These are phyloP conservation scores for Magnolia sinica DNA, from an alignment of 164 flowering plant genomes.

Conservation along the genomic window DNA sequence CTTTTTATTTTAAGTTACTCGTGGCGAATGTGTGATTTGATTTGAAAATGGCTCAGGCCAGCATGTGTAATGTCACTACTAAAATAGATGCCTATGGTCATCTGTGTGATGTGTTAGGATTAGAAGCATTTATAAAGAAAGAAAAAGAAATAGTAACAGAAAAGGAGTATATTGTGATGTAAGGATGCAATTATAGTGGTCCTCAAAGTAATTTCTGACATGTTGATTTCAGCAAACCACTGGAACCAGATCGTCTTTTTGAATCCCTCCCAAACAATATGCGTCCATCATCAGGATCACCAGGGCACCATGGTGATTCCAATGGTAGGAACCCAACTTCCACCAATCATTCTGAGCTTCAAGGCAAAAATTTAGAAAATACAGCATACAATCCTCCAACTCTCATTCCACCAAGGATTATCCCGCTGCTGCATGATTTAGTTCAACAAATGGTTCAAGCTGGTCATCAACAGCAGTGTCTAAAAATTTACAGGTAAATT, in stretches of 20 bases:
- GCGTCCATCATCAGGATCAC: conserved; percentile 72
- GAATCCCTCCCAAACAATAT: conserved; percentile 81
- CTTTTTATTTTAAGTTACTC: no score
- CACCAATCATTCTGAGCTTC: conserved; percentile 37
- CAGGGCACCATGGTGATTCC: conserved; percentile 43
- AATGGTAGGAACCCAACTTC: conserved; percentile 32
- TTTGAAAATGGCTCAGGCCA: no score
- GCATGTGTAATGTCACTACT: neutral
- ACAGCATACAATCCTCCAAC: conserved; percentile 72
- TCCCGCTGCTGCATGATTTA: conserved; percentile 82
- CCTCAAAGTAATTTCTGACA: conserved; percentile 1
- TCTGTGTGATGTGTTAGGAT: no score
- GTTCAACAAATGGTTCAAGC: conserved; percentile 84
- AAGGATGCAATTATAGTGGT: neutral
- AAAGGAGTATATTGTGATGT: neutral
- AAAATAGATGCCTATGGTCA: neutral
- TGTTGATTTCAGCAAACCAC: conserved; percentile 74
- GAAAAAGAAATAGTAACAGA: neutral
- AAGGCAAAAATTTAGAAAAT: conserved; percentile 40
- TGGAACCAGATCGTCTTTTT: conserved; percentile 91
- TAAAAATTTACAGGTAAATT: conserved; percentile 64
- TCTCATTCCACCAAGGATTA: conserved; percentile 82
- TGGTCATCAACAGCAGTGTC: conserved; percentile 68
- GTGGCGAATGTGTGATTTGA: no score
- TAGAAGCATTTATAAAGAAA: no score